phyloP scores from a whole-genome alignment of 1,284 basidiomycete species.

The Ceratobasidium sp. region DNA sequence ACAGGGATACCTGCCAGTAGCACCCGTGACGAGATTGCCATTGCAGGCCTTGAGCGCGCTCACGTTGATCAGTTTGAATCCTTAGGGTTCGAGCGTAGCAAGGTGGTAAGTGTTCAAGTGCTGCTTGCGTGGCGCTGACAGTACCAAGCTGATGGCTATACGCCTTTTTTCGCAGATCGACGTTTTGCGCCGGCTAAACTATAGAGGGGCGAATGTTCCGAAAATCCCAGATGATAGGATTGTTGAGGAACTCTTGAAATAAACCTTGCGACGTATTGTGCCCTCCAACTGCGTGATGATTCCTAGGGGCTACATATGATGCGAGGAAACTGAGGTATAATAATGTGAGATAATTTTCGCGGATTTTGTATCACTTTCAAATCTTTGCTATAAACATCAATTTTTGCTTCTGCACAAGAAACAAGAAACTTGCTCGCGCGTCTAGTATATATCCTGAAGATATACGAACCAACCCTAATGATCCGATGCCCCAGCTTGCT shows the following conservation, averaged over 20 bases:
- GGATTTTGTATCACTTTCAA: too few species aligned
- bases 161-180: constrained; percentile 70
- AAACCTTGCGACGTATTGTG: neutral
- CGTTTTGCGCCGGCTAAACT: constrained; percentile 88
- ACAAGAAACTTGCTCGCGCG: too few species aligned
- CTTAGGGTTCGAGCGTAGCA: constrained; percentile 75
- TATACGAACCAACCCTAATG: too few species aligned
- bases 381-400: too few species aligned
- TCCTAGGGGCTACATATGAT: neutral
- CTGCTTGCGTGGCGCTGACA: neutral
- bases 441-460: too few species aligned
- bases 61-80: constrained; percentile 71
- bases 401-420: too few species aligned
- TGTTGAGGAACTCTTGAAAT: constrained; percentile 68
- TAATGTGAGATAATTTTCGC: neutral
- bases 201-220: constrained; percentile 77
- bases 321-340: neutral
- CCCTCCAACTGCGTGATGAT: neutral
- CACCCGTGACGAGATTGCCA: constrained; percentile 46
- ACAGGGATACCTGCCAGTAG: constrained; percentile 53
- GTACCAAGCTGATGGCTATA: neutral
- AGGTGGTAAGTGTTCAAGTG: constrained; percentile 70
- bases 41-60: constrained; percentile 47
- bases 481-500: too few species aligned
- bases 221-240: constrained; percentile 70